Percentiles rank a stretch among this genome's conserved stretches.
Evolutionary conservation across 1,139 yeast species (phyloP).

Genomic region (Sugiyamaella neomexicana): DNA sequence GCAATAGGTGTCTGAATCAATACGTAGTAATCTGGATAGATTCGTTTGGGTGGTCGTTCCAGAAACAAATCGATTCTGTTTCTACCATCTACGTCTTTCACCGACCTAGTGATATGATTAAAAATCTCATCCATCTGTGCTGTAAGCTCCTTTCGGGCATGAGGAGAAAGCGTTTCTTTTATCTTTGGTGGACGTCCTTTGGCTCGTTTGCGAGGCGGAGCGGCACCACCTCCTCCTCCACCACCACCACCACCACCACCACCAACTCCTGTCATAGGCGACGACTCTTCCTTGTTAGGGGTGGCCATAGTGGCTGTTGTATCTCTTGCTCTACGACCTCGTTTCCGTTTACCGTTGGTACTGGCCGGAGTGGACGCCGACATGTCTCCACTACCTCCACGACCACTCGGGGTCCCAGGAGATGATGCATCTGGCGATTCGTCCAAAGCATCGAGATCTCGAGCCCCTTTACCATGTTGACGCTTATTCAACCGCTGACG

Average conservation of each 20-base stretch:
- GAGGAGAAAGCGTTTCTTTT: slow-evolving; percentile 45
- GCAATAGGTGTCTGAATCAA: slow-evolving; percentile 82
- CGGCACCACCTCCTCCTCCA: slow-evolving; percentile 2
- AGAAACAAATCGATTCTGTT: slow-evolving; percentile 58
- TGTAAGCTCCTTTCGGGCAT: slow-evolving; percentile 27
- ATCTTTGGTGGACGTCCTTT: slow-evolving; percentile 44
- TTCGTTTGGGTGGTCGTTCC: slow-evolving; percentile 62
- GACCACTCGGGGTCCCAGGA: slow-evolving; percentile 18
- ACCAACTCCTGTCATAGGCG: slow-evolving; percentile 34
- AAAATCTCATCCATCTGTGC: slow-evolving; percentile 25
- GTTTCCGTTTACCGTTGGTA: slow-evolving; percentile 27
- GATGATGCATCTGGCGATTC: slow-evolving; percentile 15
- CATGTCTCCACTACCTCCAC: slow-evolving; percentile 1
- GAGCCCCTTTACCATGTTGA: background rate
- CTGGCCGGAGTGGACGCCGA: slow-evolving; percentile 7
- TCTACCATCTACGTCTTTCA: slow-evolving; percentile 36
- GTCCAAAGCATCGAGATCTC: slow-evolving; percentile 8
- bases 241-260: background rate
- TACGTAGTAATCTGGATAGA: slow-evolving; percentile 85
- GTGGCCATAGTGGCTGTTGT: slow-evolving; percentile 31
- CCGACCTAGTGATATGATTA: slow-evolving; percentile 8
- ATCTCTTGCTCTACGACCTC: slow-evolving; percentile 20
- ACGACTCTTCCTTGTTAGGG: slow-evolving; percentile 40
- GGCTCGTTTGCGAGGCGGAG: slow-evolving; percentile 36
- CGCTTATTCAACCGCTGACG: slow-evolving; percentile 1